phyloP scores from a whole-genome alignment of 2,329 filamentous ascomycete species.

The Leptographium procerum region DNA sequence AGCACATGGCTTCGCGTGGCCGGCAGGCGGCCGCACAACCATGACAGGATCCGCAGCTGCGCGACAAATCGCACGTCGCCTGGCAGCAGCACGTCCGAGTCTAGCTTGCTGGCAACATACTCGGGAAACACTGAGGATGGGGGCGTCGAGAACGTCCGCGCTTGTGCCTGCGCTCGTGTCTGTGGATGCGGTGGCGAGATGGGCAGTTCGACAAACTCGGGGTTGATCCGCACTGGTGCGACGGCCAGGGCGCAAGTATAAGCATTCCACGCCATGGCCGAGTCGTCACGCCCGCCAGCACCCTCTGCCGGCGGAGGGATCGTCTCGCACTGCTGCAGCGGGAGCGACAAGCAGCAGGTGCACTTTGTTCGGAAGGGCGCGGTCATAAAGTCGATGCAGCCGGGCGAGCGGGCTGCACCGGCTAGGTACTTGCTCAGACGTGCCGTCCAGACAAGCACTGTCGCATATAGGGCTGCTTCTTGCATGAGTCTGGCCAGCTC shows the following conservation, averaged over 20 bases:
- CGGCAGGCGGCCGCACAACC: conserved; percentile 11
- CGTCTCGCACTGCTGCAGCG: conserved; percentile 6
- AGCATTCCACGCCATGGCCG: conserved; percentile 10
- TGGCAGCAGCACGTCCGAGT: conserved; percentile 8
- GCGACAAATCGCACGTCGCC: conserved; percentile 13
- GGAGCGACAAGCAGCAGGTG: conserved; percentile 5
- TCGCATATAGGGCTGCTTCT: conserved; percentile 12
- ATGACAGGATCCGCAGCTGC: conserved; percentile 13
- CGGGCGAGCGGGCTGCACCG: conserved; percentile 7
- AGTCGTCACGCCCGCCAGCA: neutral
- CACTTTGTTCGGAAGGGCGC: conserved; percentile 11
- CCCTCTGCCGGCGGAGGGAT: conserved; percentile 1
- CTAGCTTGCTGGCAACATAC: neutral
- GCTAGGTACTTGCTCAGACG: conserved; percentile 12
- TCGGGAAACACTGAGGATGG: neutral
- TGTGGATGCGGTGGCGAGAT: too few species aligned
- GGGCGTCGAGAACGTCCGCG: neutral
- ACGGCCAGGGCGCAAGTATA: conserved; percentile 6
- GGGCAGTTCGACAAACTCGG: too few species aligned
- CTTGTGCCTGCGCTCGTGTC: too few species aligned
- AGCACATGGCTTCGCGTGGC: conserved; percentile 10
- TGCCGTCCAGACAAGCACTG: conserved; percentile 11
- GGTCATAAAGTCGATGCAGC: conserved; percentile 11
- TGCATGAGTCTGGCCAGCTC: conserved; percentile 7
- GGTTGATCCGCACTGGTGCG: conserved; percentile 3